Base-by-base conservation (phyloP, 768 basidiomycete genomes). In the Mycena rosella region DNA sequence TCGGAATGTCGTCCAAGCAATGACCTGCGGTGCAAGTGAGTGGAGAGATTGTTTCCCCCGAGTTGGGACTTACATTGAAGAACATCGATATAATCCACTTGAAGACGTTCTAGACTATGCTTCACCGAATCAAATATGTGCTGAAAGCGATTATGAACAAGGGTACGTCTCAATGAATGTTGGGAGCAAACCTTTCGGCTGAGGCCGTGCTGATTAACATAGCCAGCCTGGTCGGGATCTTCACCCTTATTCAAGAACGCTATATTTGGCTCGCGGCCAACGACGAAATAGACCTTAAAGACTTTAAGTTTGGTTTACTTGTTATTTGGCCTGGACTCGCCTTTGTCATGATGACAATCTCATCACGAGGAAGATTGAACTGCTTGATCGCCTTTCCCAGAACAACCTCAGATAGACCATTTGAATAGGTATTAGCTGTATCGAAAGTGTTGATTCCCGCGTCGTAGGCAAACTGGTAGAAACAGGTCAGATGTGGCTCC, bases 341-440 rank as follows among this genome's bases (percentile, higher is more conserved):
- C 80, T 95, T 94, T 61, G 93, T 93, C 82, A 94, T 85, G 18
- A 95, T 86, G 20, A 95, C 92, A 49, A 94, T 88, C 69, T 90
- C 87, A 17, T 91, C 89, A 2, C 93, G 86, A n/a, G 91, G 91
- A 15, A 92, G 81, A 24, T 88, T 75, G 68, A 87, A 83, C 67
- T 87, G 73, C 72, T 90, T 91, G 79, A 95, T 88, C 3, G 88
- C 91, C 70, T 91, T 89, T 14, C 92, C 92, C 22, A 93, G 81
- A 57, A 93, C 83, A 49, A 85, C 73, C 74, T 94, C 93, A 0
- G 88, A 90, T 8, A 80, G 76, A 2, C 91, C 91, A 68, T 91
- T 88, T 1, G 88, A 90, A 73, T 92, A 93, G 38, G 84, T 83
- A 69, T 88, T 81, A 3, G 87, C 87, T 2, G 87, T 89, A 73